Conservation (phyloP, 2,329 filamentous ascomycete species). For the Sordariomycetes sp. region DNA sequence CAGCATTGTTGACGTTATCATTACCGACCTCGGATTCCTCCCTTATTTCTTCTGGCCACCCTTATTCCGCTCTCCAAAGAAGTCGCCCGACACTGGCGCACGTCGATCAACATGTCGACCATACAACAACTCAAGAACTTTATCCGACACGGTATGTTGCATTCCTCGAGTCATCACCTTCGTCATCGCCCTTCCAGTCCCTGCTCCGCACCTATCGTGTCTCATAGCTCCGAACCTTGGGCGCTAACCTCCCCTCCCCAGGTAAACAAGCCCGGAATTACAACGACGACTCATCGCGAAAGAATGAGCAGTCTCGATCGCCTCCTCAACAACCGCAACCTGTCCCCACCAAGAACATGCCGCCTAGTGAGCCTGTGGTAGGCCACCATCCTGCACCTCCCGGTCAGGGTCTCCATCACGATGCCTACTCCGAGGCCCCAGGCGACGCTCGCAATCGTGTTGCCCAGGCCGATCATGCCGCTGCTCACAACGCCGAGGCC, state of each 20-base stretch:
- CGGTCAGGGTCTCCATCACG: constrained; percentile 36
- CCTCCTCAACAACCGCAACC: constrained; percentile 45
- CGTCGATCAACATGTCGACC: constrained; percentile 50
- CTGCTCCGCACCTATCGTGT: constrained; percentile 2
- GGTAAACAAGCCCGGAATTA: constrained; percentile 77
- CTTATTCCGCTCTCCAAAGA: too few species aligned
- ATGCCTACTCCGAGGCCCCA: constrained; percentile 55
- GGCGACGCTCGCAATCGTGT: constrained; percentile 55
- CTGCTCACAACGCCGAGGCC: constrained; percentile 53
- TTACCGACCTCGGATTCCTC: too few species aligned
- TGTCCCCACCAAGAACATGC: constrained; percentile 40
- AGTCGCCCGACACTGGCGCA: too few species aligned
- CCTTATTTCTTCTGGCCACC: not conserved
- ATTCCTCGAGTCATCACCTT: not conserved
- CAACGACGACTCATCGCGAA: constrained; percentile 40
- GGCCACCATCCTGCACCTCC: constrained; percentile 26
- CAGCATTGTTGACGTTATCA: too few species aligned
- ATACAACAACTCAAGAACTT: constrained; percentile 98
- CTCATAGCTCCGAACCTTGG: constrained; percentile 7
- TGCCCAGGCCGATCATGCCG: constrained; percentile 57
- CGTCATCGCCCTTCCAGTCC: not conserved
- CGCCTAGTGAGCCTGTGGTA: constrained; percentile 31
- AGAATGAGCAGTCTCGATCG: constrained; percentile 42
- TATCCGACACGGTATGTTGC: constrained; percentile 75
- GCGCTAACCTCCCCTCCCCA: too few species aligned